Evolutionary conservation across 1,284 basidiomycete species (phyloP), one percentile per base, ranked within the genome.

Genomic region (Tylopilus sp.): DNA sequence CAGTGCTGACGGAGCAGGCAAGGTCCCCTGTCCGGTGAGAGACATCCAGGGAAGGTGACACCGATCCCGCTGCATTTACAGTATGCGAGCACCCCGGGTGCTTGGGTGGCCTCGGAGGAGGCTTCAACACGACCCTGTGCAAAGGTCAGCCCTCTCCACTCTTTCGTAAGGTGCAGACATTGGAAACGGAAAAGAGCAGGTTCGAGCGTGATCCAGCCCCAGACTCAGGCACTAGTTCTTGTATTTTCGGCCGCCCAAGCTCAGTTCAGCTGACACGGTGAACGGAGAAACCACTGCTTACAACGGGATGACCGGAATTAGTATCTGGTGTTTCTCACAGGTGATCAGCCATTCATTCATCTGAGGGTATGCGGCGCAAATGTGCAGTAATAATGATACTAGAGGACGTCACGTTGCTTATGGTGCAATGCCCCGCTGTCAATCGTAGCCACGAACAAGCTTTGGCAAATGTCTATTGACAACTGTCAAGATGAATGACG

Each of bases 31-130:
- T 8, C 53, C 7, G 60, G n/a, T 53, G 9, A 78, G 67, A 2
- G 73, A 72, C 1, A 65, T 59, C 66, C 68, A 77, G 1, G 72
- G 66, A 11, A 78, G 28, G 28, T 70, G 33, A 78, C 54, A 0
- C 75, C 73, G 40, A 77, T 75, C 19, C 75, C 77, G 13, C 74
- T 63, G 50, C 65, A 69, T 6, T 71, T 66, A 60, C 74, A 77
- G 60, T 74, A 79, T 2, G 66, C 64, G 15, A 74, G 57, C 72
- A 78, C 74, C 52, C 77, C 76, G 0, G 66, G 59, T 49, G 80
- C 77, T 73, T 76, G 46, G 2, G 21, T 2, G 12, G 6, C 16
- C 9, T 30, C 33, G 31, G 10, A 16, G 8, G 5, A 4, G 8
- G 11, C 13, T 10, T 10, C 15, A 11, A 13, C n/a, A 6, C 8